A percentile compares a stretch with the other conserved stretches of the same genome.
Conservation (phyloP, 495 filamentous ascomycete species). For the Hypoxylon trugodes region DNA sequence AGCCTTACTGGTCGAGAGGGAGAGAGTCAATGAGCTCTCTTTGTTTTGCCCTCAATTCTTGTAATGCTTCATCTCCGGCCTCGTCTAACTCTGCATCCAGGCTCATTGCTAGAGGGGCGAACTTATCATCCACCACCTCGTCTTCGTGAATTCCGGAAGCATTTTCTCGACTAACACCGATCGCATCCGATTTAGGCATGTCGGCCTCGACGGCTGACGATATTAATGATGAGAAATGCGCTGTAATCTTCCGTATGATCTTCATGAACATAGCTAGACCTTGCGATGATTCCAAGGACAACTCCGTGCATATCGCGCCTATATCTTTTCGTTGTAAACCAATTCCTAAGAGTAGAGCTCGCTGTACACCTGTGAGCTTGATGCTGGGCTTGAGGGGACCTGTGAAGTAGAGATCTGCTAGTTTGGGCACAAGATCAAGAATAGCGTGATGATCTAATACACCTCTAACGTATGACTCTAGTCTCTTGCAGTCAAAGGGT, state of each 20-base stretch:
- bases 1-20: slow-evolving; percentile 80
- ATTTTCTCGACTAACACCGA: slow-evolving; percentile 63
- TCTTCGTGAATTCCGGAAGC: slow-evolving; percentile 66
- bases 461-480: slow-evolving; percentile 95
- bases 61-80: slow-evolving; percentile 77
- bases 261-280: slow-evolving; percentile 97
- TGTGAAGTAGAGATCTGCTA: slow-evolving; percentile 84
- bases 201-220: slow-evolving; percentile 74
- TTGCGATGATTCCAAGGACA: slow-evolving; percentile 76
- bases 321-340: slow-evolving; percentile 89
- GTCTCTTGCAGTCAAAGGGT: slow-evolving; percentile 91
- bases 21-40: slow-evolving; percentile 87
- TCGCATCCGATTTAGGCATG: slow-evolving; percentile 66
- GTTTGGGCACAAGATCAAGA: slow-evolving; percentile 85
- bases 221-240: slow-evolving; percentile 77
- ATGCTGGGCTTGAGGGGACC: slow-evolving; percentile 72
- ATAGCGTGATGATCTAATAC: slow-evolving; percentile 98
- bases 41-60: slow-evolving; percentile 74
- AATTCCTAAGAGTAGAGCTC: slow-evolving; percentile 84
- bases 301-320: slow-evolving; percentile 81
- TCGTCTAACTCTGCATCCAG: slow-evolving; percentile 88
- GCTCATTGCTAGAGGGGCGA: slow-evolving; percentile 71
- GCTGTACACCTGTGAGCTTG: slow-evolving; percentile 79
- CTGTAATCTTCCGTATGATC: slow-evolving; percentile 84
- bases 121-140: slow-evolving; percentile 67